Base-by-base conservation (phyloP, 1,284 basidiomycete species). In the Golubevia pallescens region DNA sequence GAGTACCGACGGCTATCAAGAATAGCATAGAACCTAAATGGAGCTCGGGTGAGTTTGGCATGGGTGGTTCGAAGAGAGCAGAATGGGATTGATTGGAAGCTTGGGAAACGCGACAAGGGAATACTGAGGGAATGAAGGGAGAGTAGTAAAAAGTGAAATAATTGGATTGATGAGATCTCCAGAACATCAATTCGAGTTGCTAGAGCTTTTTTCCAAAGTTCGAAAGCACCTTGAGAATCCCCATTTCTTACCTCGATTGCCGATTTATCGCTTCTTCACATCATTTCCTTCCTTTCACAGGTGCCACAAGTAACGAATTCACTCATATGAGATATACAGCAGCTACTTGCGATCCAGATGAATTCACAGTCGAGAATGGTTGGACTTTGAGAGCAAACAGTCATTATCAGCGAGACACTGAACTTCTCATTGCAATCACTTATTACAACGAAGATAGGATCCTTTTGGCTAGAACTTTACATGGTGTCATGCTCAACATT, bases 381-480 rank as follows among this genome's bases (percentile, higher is more conserved):
- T 89, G 88, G 88, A 92, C 92, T 10, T 87, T 99, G 56, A 91
- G 96, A 19, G 89, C 92, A 2, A 92, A 93, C 76, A 88, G 69
- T n/a, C 80, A 92, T 69, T 97, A 95, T 86, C 91, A 92, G 62
- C 92, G 95, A 60, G 90, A 93, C 75, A 98, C 96, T 0, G 96
- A 99, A 78, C 87, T 99, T 4, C 89, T 98, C 54, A 97, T 99
- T 20, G 28, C 7, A 20, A 21, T 58, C 21, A 73, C 60, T 6
- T 84, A 86, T 81, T 88, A 97, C 87, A 97, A 97, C 86, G 95
- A 97, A 87, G 95, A 98, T 89, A 96, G 97, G 88, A 92, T 92
- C 2, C 89, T 97, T 32, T 77, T 86, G n/a, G 81, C 84, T 7
- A 61, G 84, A 7, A 65, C 63, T 5, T 60, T 65, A 58, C 63